Conservation (phyloP, 768 basidiomycete genomes). For the Hydnomerulius pinastri region DNA sequence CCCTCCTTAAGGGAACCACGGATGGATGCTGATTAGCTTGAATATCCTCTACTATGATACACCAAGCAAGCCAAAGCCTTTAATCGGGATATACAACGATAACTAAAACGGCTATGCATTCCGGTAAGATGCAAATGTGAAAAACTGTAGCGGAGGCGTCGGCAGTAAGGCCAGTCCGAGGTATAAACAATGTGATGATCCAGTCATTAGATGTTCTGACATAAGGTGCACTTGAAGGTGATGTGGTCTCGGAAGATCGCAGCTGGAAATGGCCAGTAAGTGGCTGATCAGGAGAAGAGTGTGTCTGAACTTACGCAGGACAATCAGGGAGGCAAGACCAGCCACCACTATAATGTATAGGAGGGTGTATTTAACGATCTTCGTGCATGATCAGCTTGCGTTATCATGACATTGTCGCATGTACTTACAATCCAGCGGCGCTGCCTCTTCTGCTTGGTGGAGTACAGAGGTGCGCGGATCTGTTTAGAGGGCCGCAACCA, state of each 20-base stretch:
- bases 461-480: conserved; percentile 91
- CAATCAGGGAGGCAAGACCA: conserved; percentile 77
- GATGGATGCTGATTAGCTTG: conserved; percentile 10
- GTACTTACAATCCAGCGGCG: conserved; percentile 82
- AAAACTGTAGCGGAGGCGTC: conserved; percentile 3
- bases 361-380: conserved; percentile 84
- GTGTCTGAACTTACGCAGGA: conserved; percentile 62
- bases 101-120: conserved; percentile 23
- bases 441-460: conserved; percentile 90
- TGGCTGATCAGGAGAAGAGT: conserved; percentile 16
- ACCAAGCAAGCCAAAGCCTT: conserved; percentile 23
- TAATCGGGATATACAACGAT: conserved; percentile 25
- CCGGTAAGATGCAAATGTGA: conserved; percentile 16
- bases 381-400: conserved; percentile 5
- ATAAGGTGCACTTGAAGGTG: conserved; percentile 77
- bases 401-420: not conserved
- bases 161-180: conserved; percentile 12
- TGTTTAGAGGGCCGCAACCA: conserved; percentile 96
- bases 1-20: too few relatives aligned
- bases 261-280: conserved; percentile 46
- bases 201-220: conserved; percentile 76
- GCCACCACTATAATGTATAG: conserved; percentile 79
- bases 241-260: conserved; percentile 81
- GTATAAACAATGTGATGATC: conserved; percentile 8
- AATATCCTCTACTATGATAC: conserved; percentile 30